phyloP scores from a whole-genome alignment of 495 filamentous ascomycete species.

The Lasiosphaeriaceae sp. region DNA sequence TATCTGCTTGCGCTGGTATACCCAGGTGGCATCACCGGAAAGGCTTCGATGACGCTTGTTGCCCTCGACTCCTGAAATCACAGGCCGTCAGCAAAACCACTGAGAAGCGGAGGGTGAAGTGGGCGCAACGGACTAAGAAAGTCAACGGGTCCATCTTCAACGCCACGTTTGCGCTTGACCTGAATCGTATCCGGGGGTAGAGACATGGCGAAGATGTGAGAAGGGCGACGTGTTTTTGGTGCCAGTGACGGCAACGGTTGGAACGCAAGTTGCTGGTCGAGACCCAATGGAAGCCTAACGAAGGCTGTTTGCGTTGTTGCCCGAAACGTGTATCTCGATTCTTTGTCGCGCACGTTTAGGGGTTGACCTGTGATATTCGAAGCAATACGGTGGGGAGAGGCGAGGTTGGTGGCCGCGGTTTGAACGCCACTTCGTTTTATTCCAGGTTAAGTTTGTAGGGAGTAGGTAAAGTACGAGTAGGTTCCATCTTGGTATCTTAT shows the following conservation, averaged over 20 bases:
- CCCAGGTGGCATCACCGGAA: conserved; percentile 29
- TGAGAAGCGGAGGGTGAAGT: not conserved
- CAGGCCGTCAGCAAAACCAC: conserved; percentile 10
- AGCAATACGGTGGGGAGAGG: no score
- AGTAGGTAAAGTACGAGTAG: no score
- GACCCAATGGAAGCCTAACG: not conserved
- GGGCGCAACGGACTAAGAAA: conserved; percentile 44
- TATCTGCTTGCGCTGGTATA: conserved; percentile 39
- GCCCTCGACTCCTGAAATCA: conserved; percentile 19
- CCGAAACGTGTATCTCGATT: not conserved
- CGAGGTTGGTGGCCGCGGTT: no score
- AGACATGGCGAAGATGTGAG: conserved; percentile 33
- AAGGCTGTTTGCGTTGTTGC: not conserved
- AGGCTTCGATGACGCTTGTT: conserved; percentile 39
- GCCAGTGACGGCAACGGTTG: not conserved
- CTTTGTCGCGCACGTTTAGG: not conserved
- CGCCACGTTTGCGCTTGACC: conserved; percentile 52
- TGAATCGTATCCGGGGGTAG: conserved; percentile 49
- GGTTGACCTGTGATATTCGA: no score
- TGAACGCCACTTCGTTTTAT: no score
- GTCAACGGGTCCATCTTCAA: conserved; percentile 48
- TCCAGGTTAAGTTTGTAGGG: no score
- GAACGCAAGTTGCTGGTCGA: not conserved
- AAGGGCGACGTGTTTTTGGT: conserved; percentile 1
- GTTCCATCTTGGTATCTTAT: no score